Percentiles rank a stretch among this genome's conserved stretches.
phyloP scores from a whole-genome alignment of 2,329 filamentous ascomycete genomes.

The Orbilia brochopaga region DNA sequence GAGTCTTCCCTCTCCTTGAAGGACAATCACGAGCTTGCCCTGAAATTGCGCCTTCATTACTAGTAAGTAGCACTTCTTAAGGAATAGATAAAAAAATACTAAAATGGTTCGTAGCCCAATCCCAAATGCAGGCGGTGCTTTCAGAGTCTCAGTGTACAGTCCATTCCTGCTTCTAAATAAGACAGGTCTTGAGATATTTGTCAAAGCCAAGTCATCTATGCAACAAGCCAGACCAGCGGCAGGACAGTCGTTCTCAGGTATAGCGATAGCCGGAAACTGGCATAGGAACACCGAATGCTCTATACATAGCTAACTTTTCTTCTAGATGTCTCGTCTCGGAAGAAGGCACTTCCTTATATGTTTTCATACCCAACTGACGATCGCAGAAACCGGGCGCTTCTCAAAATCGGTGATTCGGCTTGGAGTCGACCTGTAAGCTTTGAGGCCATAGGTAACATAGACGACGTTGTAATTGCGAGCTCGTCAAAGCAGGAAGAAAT shows the following conservation, averaged over 20 bases:
- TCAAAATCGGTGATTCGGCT: slow-evolving; percentile 85
- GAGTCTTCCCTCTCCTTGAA: slow-evolving; percentile 81
- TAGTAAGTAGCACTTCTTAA: slow-evolving; percentile 62
- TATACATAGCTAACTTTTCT: slow-evolving; percentile 36
- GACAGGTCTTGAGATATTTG: slow-evolving; percentile 84
- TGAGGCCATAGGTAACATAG: slow-evolving; percentile 91
- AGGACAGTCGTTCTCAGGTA: slow-evolving; percentile 70
- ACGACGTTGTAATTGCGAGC: slow-evolving; percentile 83
- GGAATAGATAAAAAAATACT: background rate
- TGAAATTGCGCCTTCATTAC: slow-evolving; percentile 88
- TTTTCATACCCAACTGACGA: slow-evolving; percentile 91
- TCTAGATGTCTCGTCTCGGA: slow-evolving; percentile 57
- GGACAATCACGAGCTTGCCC: slow-evolving; percentile 77
- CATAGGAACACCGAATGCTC: slow-evolving; percentile 4
- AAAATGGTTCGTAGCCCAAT: slow-evolving; percentile 64
- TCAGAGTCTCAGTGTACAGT: slow-evolving; percentile 92
- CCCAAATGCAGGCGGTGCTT: slow-evolving; percentile 90
- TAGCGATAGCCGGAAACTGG: background rate
- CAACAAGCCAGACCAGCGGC: slow-evolving; percentile 81
- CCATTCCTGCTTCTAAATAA: slow-evolving; percentile 96
- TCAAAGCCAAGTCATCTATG: slow-evolving; percentile 87
- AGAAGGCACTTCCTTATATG: slow-evolving; percentile 88
- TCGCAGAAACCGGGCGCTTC: slow-evolving; percentile 83
- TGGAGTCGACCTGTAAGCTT: slow-evolving; percentile 99
- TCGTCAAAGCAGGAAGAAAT: slow-evolving; percentile 76